Evolutionary conservation across 306 rosid genomes (phyloP), one percentile per base, ranked within the genome.

Genomic region (Gillenia trifoliata): DNA sequence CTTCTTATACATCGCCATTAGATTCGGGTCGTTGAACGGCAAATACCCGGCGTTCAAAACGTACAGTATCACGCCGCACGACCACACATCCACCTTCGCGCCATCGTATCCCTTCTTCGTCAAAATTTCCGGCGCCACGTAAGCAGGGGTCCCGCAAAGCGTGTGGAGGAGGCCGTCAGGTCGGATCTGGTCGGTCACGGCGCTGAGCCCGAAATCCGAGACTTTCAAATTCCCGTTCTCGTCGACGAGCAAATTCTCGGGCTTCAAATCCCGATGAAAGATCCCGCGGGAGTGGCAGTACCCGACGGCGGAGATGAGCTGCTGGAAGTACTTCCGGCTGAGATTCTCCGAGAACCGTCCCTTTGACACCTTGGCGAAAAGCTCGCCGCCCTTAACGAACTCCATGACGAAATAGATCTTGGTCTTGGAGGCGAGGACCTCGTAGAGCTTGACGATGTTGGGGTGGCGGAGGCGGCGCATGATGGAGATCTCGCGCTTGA

Each of bases 91-190:
- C 10, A 87, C 87, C 70, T 72, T 91, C 0, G 97, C 89, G 0
- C 97, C 97, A 3, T 89, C 89, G 79, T 91, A 91, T 0, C 97
- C 95, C 49, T 60, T 87, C 86, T 84, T 91, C n/a, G 75, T 74
- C 9, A 91, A 43, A 65, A 91, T 86, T 83, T 91, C 97, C 59
- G 97, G 97, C 23, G 97, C 94, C 79, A 91, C 97, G 65, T 91
- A 91, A 11, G 94, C 92, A 11, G 97, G 94, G 0, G 97, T 91
- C 20, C 97, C 97, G 2, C 97, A 91, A 0, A 91, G 86, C 40
- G 97, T 91, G 71, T 91, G 92, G 19, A 91, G 64, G 43, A 87
- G 68, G 8, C 97, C 95, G 11, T 91, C 97, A 36, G 81, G 73
- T 10, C 79, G 80, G 26, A 86, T 64, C 79, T 91, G 97, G 2